Evolutionary conservation across 805 yeast species (phyloP).

Genomic region (Nakazawaea ernobii): DNA sequence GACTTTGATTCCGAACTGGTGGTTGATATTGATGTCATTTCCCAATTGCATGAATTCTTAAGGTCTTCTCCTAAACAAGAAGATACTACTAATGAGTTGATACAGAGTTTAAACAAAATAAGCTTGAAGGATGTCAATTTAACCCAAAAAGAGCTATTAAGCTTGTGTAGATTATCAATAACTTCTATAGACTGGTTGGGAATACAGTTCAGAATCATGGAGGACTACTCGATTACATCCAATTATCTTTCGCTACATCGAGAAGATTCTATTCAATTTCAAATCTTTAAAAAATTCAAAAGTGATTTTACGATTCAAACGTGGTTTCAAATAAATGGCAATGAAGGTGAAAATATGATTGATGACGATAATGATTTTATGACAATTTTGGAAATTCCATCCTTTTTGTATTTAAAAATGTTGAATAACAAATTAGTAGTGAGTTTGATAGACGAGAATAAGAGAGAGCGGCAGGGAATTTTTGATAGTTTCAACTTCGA

Average conservation of each 20-base stretch:
- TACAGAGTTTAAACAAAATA: slow-evolving; percentile 17
- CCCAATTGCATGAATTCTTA: slow-evolving; percentile 2
- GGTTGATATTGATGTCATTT: neutral
- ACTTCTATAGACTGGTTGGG: slow-evolving; percentile 4
- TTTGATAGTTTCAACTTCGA: slow-evolving; percentile 26
- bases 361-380: slow-evolving; percentile 22
- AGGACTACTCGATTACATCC: slow-evolving; percentile 4
- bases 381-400: slow-evolving; percentile 23
- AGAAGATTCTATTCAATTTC: neutral
- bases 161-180: neutral
- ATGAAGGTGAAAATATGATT: neutral
- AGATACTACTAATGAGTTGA: slow-evolving; percentile 18
- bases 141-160: slow-evolving; percentile 16
- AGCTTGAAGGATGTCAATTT: slow-evolving; percentile 66
- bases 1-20: neutral
- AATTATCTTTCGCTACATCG: neutral
- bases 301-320: slow-evolving; percentile 28
- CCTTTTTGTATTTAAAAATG: neutral
- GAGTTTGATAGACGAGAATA: slow-evolving; percentile 6
- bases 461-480: slow-evolving; percentile 2
- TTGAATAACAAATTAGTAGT: slow-evolving; percentile 7
- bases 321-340: slow-evolving; percentile 31
- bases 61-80: neutral
- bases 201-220: neutral
- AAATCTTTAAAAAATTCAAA: neutral